phyloP scores from a whole-genome alignment of 257 asterid genomes.

The Osmanthus fragrans region DNA sequence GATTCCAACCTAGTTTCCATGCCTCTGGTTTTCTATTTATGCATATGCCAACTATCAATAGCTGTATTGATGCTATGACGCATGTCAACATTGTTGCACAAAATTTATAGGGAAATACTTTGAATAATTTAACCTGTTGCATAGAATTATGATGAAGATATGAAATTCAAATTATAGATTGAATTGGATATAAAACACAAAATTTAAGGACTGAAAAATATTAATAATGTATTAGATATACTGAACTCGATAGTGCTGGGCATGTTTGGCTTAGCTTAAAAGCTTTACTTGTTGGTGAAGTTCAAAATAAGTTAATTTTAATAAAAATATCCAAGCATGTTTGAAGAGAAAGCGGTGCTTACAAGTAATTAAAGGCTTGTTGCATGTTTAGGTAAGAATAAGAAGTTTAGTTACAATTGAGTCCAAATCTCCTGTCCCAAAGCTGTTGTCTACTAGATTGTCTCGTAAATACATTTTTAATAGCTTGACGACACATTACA shows the following conservation, averaged over 20 bases:
- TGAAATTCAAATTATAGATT: background rate
- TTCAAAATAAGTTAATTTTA: background rate
- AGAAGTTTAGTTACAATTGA: too few relatives aligned
- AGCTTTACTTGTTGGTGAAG: too few relatives aligned
- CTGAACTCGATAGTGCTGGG: background rate
- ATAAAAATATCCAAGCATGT: too few relatives aligned
- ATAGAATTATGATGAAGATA: background rate
- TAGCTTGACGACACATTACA: too few relatives aligned
- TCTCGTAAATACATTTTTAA: too few relatives aligned
- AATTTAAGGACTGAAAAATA: background rate
- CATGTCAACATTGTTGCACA: slow-evolving; percentile 42
- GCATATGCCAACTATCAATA: slow-evolving; percentile 40
- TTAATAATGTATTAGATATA: background rate
- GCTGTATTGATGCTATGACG: slow-evolving; percentile 49
- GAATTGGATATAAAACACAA: background rate
- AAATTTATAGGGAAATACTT: slow-evolving; percentile 49
- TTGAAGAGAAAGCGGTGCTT: too few relatives aligned
- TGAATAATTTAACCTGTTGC: slow-evolving; percentile 47
- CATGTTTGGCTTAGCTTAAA: background rate
- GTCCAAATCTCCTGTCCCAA: too few relatives aligned
- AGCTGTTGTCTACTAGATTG: too few relatives aligned
- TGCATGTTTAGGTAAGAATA: too few relatives aligned
- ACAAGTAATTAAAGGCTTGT: too few relatives aligned
- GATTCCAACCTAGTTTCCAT: slow-evolving; percentile 54
- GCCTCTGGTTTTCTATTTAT: slow-evolving; percentile 37